Evolutionary conservation across 257 asterid species (phyloP), one percentile per base, ranked within the genome.

Genomic region (Solanum tarijense): DNA sequence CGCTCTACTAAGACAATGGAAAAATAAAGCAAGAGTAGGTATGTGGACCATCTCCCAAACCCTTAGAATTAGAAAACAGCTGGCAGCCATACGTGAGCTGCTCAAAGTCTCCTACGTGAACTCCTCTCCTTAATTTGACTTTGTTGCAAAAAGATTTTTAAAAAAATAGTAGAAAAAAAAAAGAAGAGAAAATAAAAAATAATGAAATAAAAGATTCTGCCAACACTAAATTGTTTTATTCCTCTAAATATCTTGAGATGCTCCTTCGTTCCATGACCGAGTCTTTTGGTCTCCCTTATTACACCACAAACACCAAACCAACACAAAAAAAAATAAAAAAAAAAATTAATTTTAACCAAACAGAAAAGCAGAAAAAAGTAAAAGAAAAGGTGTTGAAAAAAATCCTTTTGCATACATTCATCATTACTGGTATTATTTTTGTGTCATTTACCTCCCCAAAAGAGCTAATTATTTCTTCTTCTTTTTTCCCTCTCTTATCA

Each of bases 231-330:
- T 73, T 66, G 29, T 41, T 86, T 76, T 20, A 81, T 76, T n/a
- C 9, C 36, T 68, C 90, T 65, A 46, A 90, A 85, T 89, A 85
- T 93, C 87, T 88, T 85, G 95, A 92, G 95, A 93, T 90, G 91
- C 92, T 89, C 91, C 90, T 90, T 88, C 71, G 83, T 89, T 91
- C 79, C 86, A 88, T 81, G 92, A 83, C 94, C 97, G 92, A 29
- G 87, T 93, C 90, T 90, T 38, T 86, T 88, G 93, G 86, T 69
- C 83, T 89, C 86, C 89, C n/a, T 55, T 62, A 88, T 89, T 86
- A 89, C 90, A 90, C 93, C 98, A 89, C 91, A 89, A 83, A 87
- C 46, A 46, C 87, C 87, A 18, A 88, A 88, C 87, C 21, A 83
- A 83, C 83, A 52, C 41, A 18, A 86, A 76, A 71, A 74, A 13